These are phyloP conservation scores for Salix arbutifolia DNA, from an alignment of 345 rosid genomes.

Conservation along the genomic window DNA sequence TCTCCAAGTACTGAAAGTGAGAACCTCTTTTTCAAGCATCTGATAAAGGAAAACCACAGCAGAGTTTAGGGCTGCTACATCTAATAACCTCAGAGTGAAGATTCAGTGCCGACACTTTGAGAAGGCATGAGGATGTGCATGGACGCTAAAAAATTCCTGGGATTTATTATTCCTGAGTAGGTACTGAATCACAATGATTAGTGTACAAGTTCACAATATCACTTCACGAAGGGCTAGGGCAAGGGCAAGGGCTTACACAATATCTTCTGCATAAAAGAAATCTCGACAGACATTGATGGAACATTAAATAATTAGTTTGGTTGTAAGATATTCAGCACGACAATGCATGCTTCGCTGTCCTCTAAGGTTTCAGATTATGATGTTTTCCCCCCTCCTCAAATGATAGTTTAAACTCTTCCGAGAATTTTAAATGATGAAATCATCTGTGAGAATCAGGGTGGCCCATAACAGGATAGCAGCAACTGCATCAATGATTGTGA, in stretches of 20 bases:
- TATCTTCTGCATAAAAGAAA: neutral
- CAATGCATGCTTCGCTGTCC: neutral
- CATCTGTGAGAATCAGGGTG: constrained; percentile 31
- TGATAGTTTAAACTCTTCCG: neutral
- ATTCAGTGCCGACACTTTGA: neutral
- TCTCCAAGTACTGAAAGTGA: too few relatives aligned
- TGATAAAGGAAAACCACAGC: neutral
- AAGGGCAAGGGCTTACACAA: neutral
- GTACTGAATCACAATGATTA: neutral
- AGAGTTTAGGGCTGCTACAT: neutral
- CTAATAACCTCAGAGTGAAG: neutral
- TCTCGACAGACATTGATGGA: neutral
- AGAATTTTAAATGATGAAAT: constrained; percentile 31
- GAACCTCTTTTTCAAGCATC: neutral
- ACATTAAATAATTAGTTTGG: neutral
- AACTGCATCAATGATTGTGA: constrained; percentile 31
- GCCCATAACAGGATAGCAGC: constrained; percentile 42
- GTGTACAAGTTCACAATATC: neutral
- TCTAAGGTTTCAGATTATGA: neutral
- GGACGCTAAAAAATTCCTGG: neutral
- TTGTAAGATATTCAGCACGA: too few relatives aligned
- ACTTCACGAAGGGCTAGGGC: neutral
- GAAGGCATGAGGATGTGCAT: neutral
- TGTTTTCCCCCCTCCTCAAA: neutral
- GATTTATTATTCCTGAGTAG: neutral